Conservation (phyloP, 1,284 basidiomycete species). For the Ustilago shanxiensis region DNA sequence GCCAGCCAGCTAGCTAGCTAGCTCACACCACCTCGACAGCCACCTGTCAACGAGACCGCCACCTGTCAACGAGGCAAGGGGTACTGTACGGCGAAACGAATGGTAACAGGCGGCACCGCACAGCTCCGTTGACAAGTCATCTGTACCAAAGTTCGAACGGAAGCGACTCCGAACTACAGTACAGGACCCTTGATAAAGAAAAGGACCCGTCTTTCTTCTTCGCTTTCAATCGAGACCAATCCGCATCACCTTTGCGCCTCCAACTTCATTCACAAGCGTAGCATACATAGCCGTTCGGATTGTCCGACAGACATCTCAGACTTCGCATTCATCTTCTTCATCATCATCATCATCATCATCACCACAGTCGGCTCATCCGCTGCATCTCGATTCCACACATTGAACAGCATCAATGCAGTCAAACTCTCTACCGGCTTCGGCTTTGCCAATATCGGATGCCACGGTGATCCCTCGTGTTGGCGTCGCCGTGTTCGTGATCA, state of each 20-base stretch:
- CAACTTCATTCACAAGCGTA: neutral
- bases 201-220: neutral
- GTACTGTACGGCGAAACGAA: too few relatives aligned
- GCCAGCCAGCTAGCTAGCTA: too few relatives aligned
- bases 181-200: neutral
- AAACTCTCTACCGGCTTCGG: neutral
- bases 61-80: neutral
- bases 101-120: neutral
- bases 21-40: neutral
- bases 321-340: neutral
- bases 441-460: slow-evolving; percentile 41
- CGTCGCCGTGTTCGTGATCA: slow-evolving; percentile 65
- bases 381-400: neutral
- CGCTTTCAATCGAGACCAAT: neutral
- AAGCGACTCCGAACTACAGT: too few relatives aligned
- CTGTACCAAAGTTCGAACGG: neutral
- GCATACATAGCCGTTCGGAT: neutral
- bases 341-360: too few relatives aligned
- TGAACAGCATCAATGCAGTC: neutral
- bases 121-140: neutral
- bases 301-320: neutral
- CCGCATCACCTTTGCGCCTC: neutral
- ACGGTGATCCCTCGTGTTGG: slow-evolving; percentile 60
- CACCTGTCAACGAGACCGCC: neutral
- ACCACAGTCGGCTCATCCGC: neutral